Percentiles rank a stretch among this genome's conserved stretches.
Evolutionary conservation across 805 yeast genomes (phyloP).

Genomic region (Candida ipomoeae): DNA sequence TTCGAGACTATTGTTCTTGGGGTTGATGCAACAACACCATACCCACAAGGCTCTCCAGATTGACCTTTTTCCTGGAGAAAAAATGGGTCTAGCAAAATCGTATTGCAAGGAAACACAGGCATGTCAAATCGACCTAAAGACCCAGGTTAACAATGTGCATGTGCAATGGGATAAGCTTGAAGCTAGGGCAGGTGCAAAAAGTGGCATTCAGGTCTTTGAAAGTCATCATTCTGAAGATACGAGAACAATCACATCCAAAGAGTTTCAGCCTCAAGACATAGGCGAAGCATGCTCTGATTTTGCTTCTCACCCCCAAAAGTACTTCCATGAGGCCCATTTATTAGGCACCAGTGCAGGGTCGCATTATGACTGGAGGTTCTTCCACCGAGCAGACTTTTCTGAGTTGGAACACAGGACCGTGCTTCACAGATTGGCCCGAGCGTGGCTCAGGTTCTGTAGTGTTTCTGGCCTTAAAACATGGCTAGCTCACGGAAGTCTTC

Average conservation of each 20-base stretch:
- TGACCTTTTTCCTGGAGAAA: not conserved
- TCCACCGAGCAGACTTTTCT: constrained; percentile 11
- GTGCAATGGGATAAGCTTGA: not conserved
- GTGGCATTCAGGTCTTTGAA: not conserved
- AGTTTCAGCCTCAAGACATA: not conserved
- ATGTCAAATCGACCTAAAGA: not conserved
- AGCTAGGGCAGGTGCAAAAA: not conserved
- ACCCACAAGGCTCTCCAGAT: not conserved
- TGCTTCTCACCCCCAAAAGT: constrained; percentile 2
- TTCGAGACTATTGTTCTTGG: not conserved
- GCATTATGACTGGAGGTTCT: constrained; percentile 25
- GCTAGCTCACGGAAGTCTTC: constrained; percentile 64
- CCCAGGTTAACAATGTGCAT: not conserved
- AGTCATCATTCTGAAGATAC: not conserved
- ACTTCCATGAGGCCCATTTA: constrained; percentile 15
- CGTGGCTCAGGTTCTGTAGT: constrained; percentile 47
- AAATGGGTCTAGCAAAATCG: not conserved
- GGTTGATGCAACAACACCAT: not conserved
- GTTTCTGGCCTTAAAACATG: constrained; percentile 48
- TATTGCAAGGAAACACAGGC: not conserved
- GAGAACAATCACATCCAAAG: not conserved
- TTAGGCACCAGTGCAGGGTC: constrained; percentile 5
- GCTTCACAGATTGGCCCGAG: constrained; percentile 47
- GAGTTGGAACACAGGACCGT: constrained; percentile 25
- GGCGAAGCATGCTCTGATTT: not conserved